Evolutionary conservation across 805 yeast genomes (phyloP).

Genomic region (Maudiozyma pseudohumilis): DNA sequence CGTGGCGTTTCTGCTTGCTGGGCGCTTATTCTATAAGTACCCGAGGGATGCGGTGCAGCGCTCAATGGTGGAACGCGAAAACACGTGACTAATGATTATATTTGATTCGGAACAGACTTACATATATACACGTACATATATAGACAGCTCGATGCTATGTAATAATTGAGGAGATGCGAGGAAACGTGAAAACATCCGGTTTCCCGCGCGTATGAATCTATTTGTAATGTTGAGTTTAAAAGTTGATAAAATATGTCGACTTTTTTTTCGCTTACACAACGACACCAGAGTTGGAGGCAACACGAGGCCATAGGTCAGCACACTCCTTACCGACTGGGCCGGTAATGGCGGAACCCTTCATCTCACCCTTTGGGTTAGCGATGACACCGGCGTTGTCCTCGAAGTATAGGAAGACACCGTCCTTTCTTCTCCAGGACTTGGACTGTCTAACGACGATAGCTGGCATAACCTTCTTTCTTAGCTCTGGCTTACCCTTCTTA

Average conservation of each 20-base stretch:
- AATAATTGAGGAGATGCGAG: no score
- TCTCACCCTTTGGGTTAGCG: slow-evolving; percentile 99
- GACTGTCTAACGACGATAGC: slow-evolving; percentile 98
- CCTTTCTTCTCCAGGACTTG: slow-evolving; percentile 99
- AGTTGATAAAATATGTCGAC: neutral
- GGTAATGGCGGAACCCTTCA: slow-evolving; percentile 99
- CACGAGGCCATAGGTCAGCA: slow-evolving; percentile 99
- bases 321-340: slow-evolving; percentile 99
- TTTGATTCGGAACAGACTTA: no score
- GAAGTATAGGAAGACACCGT: slow-evolving; percentile 97
- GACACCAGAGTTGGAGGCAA: slow-evolving; percentile 99
- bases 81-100: no score
- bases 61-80: no score
- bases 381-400: slow-evolving; percentile 99
- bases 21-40: no score
- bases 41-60: no score
- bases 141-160: no score
- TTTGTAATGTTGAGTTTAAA: no score
- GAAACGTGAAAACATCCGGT: no score
- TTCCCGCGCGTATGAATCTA: no score
- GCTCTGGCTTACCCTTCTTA: slow-evolving; percentile 99
- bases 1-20: no score
- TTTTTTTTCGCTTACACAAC: slow-evolving; percentile 65
- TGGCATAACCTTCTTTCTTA: slow-evolving; percentile 99
- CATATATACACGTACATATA: no score